A percentile compares a stretch with the other conserved stretches of the same genome.
phyloP scores from a whole-genome alignment of 2,329 filamentous ascomycete species.

The Fusarium lateritium region DNA sequence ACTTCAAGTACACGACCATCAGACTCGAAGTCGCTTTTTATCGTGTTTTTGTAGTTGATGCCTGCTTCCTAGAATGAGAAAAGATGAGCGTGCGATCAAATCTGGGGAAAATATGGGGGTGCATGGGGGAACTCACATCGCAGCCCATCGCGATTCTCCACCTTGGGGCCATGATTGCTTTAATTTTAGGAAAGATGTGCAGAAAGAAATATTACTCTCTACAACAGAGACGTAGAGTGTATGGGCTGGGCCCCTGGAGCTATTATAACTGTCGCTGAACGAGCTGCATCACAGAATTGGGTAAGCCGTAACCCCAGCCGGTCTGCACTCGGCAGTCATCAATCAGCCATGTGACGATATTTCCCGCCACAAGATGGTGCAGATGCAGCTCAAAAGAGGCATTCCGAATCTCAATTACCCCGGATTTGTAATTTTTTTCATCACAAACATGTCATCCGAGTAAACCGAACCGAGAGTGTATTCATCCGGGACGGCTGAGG shows the following conservation, averaged over 20 bases:
- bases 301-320: conserved; percentile 3
- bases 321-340: not conserved
- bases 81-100: too few relatives aligned
- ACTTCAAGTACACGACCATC: conserved; percentile 77
- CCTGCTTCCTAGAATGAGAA: conserved; percentile 72
- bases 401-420: conserved; percentile 5
- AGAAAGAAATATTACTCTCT: not conserved
- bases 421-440: not conserved
- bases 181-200: conserved; percentile 19
- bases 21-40: conserved; percentile 79
- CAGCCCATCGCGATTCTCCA: conserved; percentile 69
- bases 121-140: conserved; percentile 60
- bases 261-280: conserved; percentile 14
- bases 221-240: not conserved
- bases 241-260: not conserved
- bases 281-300: conserved; percentile 1
- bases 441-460: conserved; percentile 10
- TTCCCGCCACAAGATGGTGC: conserved; percentile 3
- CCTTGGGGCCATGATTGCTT: conserved; percentile 59
- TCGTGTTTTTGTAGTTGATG: conserved; percentile 81
- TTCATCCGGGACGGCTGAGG: not conserved
- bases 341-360: conserved; percentile 16
- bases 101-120: too few relatives aligned
- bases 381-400: conserved; percentile 21
- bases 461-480: not conserved